Evolutionary conservation across 1,139 yeast species (phyloP), one percentile per base, ranked within the genome.

Genomic region (Pichia kudriavzevii): DNA sequence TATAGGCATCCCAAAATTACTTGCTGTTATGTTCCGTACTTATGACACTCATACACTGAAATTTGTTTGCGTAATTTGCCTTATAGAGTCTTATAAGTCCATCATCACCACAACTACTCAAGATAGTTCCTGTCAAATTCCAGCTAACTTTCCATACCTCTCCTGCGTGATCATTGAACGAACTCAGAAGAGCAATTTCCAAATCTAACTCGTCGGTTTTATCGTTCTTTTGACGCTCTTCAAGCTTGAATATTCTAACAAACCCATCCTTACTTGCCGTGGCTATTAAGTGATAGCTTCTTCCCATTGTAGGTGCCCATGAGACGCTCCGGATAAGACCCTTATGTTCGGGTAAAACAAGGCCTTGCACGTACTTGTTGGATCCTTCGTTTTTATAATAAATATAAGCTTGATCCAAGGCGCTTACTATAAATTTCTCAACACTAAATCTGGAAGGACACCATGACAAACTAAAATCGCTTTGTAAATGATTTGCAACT

Each of bases 271-370:
- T 87, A 55, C 95, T 85, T 3, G 94, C 98, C 0, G 97, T 88
- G 1, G 98, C 98, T 30, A 91, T 69, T 34, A 87, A 63, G 50
- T 91, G 95, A 56, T 77, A 83, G 41, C 79, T 77, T 46, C 95
- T 67, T 2, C 97, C 98, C 81, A 88, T 84, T 0, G 94, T 78
- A 6, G 97, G 96, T 0, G 97, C 98, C 98, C 98, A 91, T 31
- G 93, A 72, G 7, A 91, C 87, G 25, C 91, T 83, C 46, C 97
- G 66, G 29, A 91, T 85, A 32, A 91, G 67, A 2, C 94, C 95
- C 41, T 75, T 71, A 56, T 88, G 97, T 33, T 85, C 95, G 2
- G 88, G 82, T 26, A 68, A 53, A 18, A 64, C 58, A 30, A 58
- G 55, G 1, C 63, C 67, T 34, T 67, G 65, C 7, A 68, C 69